Evolutionary conservation across 1,284 basidiomycete genomes (phyloP), one percentile per base, ranked within the genome.

Genomic region (Cutaneotrichosporon sp.): DNA sequence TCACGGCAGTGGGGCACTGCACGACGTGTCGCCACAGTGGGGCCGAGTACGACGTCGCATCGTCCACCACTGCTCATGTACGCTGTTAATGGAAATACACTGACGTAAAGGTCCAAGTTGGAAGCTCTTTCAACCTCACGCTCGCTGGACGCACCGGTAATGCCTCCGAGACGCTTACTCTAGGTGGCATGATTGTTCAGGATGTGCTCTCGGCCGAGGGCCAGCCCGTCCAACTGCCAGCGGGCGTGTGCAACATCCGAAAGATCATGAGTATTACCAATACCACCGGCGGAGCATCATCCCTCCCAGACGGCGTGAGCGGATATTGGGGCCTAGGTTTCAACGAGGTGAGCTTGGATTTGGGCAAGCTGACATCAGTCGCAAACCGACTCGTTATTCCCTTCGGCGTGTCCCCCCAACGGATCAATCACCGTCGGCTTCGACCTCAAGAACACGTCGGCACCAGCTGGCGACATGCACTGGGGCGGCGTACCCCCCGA

Each of bases 301-400:
- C 22, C 14, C 49, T 50, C 6, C 11, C 10, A 1, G 11, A 26
- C 8, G 49, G 22, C 49, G 49, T 50, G 49, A 50, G 49, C 49
- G 79, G 79, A 0, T 76, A 77, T 62, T 77, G 67, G 63, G 79
- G 79, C 5, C 62, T 80, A 21, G 79, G 78, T 0, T 63, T 81
- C 9, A 72, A 76, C 65, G 61, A 69, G 49, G 79, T 78, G 46
- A 66, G 76, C 22, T 26, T 18, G 13, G 6, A 5, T 1, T 1
- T 13, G 40, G 14, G 40, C 10, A 13, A 46, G 42, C 42, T 46
- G 2, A 46, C 18, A n/a, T 2, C 49, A 50, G 22, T 30, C 26
- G 13, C 6, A 50, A 16, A 6, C 61, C 52, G 32, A 56, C 63
- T 34, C 69, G 7, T 18, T 51, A 13, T 56, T 38, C 4, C 14